Conservation (phyloP, 2,329 filamentous ascomycete genomes). For the Alternaria sp. region DNA sequence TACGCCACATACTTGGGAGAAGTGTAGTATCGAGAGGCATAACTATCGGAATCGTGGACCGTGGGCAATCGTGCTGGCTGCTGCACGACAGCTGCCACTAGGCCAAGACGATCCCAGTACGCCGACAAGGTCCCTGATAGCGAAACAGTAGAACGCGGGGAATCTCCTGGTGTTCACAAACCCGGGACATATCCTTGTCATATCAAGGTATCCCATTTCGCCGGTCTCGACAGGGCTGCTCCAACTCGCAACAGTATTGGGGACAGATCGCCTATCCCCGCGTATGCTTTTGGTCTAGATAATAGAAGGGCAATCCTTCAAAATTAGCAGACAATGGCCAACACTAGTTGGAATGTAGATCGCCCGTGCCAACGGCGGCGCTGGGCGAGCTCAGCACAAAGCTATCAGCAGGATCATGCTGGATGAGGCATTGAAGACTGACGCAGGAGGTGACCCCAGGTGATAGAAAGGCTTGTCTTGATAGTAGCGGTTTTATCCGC, state of each 20-base stretch:
- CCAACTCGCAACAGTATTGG: neutral
- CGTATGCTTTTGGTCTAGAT: neutral
- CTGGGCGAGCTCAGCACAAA: neutral
- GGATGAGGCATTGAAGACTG: neutral
- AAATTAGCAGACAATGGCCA: neutral
- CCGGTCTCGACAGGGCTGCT: slow-evolving; percentile 8
- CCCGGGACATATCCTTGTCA: slow-evolving; percentile 1
- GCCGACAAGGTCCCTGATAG: neutral
- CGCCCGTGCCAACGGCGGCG: neutral
- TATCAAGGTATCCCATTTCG: slow-evolving; percentile 8
- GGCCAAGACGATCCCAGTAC: neutral
- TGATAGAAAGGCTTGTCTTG: neutral
- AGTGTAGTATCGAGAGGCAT: neutral
- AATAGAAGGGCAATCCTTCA: neutral
- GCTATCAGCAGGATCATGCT: neutral
- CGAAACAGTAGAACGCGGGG: slow-evolving; percentile 4
- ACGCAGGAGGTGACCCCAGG: neutral
- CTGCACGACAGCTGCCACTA: neutral
- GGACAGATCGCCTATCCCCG: neutral
- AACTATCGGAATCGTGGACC: neutral
- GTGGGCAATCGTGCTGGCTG: neutral
- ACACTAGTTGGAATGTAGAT: neutral
- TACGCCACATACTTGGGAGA: neutral
- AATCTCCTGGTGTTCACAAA: slow-evolving; percentile 8
- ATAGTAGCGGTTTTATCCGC: neutral